These are phyloP conservation scores for Boletus pseudopeckii DNA, from an alignment of 768 basidiomycete species.

Conservation along the genomic window DNA sequence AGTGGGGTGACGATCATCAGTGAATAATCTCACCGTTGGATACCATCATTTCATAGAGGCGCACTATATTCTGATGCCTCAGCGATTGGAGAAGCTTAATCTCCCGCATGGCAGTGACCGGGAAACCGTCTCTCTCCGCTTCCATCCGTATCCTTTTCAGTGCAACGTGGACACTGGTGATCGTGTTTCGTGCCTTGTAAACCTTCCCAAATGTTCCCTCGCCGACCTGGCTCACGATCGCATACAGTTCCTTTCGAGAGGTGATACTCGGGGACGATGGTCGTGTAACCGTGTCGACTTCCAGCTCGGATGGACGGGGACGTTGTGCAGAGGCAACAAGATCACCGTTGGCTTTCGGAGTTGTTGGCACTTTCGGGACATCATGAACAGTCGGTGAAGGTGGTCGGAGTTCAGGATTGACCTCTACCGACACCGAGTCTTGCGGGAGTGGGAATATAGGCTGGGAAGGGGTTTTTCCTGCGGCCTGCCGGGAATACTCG, in stretches of 20 bases:
- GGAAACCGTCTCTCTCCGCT: conserved; percentile 94
- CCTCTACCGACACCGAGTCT: conserved; percentile 13
- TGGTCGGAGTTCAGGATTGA: conserved; percentile 11
- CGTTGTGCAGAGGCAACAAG: conserved; percentile 19
- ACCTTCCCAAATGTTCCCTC: conserved; percentile 99
- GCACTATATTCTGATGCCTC: conserved; percentile 85
- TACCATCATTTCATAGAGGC: conserved; percentile 97
- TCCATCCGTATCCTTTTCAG: conserved; percentile 98
- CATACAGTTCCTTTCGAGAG: conserved; percentile 62
- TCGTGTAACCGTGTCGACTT: conserved; percentile 24
- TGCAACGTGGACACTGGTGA: conserved; percentile 77
- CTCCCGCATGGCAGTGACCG: conserved; percentile 98
- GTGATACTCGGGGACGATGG: conserved; percentile 27
- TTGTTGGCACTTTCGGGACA: conserved; percentile 15
- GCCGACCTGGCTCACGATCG: conserved; percentile 89
- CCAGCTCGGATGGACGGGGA: conserved; percentile 20
- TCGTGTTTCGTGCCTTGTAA: conserved; percentile 86
- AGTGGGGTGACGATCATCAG: not conserved
- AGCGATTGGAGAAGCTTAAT: conserved; percentile 95
- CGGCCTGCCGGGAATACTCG: conserved; percentile 10
- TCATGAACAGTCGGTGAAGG: conserved; percentile 20
- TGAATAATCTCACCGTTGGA: conserved; percentile 67
- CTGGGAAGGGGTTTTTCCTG: conserved; percentile 3
- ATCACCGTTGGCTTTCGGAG: conserved; percentile 27
- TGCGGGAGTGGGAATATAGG: conserved; percentile 1